Percentiles rank a stretch among this genome's conserved stretches.
Evolutionary conservation across 2,329 filamentous ascomycete species (phyloP).

Genomic region (Penicillium sp.): DNA sequence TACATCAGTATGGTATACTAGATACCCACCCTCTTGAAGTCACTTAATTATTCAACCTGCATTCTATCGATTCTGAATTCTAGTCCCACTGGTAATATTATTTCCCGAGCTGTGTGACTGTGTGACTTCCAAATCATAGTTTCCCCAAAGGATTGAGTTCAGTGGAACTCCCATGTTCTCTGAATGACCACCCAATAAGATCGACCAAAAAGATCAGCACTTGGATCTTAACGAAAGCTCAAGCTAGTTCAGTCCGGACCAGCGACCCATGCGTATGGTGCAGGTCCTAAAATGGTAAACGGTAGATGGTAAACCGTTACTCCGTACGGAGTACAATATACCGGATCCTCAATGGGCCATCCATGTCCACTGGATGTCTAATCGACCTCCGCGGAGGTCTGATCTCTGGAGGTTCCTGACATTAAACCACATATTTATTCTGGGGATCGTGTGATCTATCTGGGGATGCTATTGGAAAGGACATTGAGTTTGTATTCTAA

Average conservation of each 20-base stretch:
- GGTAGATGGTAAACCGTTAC: background rate
- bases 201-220: constrained; percentile 7
- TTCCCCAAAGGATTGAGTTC: constrained; percentile 2
- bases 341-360: background rate
- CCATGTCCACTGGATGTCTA: background rate
- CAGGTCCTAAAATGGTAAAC: background rate
- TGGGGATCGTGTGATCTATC: background rate
- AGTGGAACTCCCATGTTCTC: constrained; percentile 12
- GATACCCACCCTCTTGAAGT: background rate
- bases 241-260: constrained; percentile 1
- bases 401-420: background rate
- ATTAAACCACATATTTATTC: background rate
- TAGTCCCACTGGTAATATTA: background rate
- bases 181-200: constrained; percentile 5
- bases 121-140: background rate
- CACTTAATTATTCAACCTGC: background rate
- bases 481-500: background rate
- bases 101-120: background rate
- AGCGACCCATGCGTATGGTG: background rate
- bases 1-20: background rate
- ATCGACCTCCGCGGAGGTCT: background rate
- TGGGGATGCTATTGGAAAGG: background rate
- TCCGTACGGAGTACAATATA: no score
- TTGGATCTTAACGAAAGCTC: constrained; percentile 2
- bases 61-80: background rate